Base-by-base conservation (phyloP, 805 yeast species). In the Ogataea zsoltii region DNA sequence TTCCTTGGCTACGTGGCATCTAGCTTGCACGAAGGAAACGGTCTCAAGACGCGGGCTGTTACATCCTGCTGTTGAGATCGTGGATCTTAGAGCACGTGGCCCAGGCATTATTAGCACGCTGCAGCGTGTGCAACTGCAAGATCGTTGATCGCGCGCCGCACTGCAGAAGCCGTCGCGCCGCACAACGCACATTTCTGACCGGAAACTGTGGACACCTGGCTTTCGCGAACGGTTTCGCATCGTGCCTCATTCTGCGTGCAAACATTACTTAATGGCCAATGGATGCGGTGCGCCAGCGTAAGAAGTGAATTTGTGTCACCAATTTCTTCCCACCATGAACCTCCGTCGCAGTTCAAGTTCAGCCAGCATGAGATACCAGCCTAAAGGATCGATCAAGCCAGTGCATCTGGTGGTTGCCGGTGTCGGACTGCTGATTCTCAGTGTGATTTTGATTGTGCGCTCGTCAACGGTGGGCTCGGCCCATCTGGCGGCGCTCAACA, bases 361-460 rank as follows among this genome's bases (percentile, higher is more conserved):
- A 3, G 14, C 23, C 15, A 19, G 5, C 26, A 37, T 37, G 40
- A 37, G 25, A 14, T 37, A 23, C 11, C 40, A 37, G 15, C 14
- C 19, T 4, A 28, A 37, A 25, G 32, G 40, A 9, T 9, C 38
- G 1, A 11, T 49, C 29, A 43, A 40, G 18, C 41, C 45, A 11
- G 33, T 36, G 11, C 51, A 50, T 21, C 26, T 50, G 21, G 32
- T 41, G 15, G 10, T 41, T 14, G 40, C 44, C 11, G 54, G 46
- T 15, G 44, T 39, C 23, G 50, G 39, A 5, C 42, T 46, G 33
- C 31, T 50, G 28, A 34, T 46, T 25, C 29, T 50, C 16, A 28
- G 43, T 14, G 44, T 44, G 7, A 33, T 33, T 2, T 30, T 50
- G 13, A 32, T 44, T 25, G 32, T 18, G 15, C 40, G 33, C 21